Base-by-base conservation (phyloP, 768 basidiomycete species). In the Kwoniella sp. region DNA sequence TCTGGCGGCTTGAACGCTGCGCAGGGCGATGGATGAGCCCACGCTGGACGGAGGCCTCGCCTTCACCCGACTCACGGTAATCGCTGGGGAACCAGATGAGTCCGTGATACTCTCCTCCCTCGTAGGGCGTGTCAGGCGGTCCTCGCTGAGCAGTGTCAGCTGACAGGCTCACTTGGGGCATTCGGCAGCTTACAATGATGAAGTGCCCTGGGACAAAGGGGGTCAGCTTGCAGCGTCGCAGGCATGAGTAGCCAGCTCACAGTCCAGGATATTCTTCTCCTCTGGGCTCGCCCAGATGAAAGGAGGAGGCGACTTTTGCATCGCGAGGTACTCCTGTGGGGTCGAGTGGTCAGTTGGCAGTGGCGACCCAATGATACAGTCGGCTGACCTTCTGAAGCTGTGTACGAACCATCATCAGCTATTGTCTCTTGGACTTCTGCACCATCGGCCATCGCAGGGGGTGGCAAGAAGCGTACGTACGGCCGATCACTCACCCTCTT, bases 181-280 rank as follows among this genome's bases (percentile, higher is more conserved):
- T 39, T 22, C n/a, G 39, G n/a, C n/a, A 46, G 63, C 82, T 67
- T 74, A 93, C 91, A 73, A 95, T 88, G 73, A 95, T 84, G 76
- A 83, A 96, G 75, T 95, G 89, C 91, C 91, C 91, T 95, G 62
- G 17, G 53, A 43, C 43, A 23, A 44, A 11, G 9, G 8, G n/a
- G 26, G 32, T 55, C 47, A 54, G 50, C 45, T 36, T 22, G 36
- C 19, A 19, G 27, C 34, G 31, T 12, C 15, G 25, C n/a, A 46
- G 33, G 12, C 10, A 26, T n/a, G n/a, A n/a, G n/a, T n/a, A 29
- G 45, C 27, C 3, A 41, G 14, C 90, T 76, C 72, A 95, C 91
- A 96, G 49, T 82, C 90, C 44, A 96, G 75, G 64, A 96, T 92
- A 74, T 96, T 93, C 84, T 91, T 91, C 81, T 98, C 93, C 66